Evolutionary conservation across 768 basidiomycete genomes (phyloP).

Genomic region (Naematelia encephala): DNA sequence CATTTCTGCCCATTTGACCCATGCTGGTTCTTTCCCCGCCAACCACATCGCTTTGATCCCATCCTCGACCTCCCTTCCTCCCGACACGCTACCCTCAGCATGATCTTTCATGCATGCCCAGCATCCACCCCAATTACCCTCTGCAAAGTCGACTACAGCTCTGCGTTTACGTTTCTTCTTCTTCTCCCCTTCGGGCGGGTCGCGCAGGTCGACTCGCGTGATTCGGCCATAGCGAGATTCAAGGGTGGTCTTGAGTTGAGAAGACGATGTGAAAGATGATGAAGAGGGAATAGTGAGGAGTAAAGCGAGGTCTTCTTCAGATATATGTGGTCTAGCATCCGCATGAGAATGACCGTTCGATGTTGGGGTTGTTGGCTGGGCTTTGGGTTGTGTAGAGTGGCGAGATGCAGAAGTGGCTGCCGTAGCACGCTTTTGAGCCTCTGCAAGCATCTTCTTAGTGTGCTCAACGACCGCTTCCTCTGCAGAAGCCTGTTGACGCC

Average conservation of each 20-base stretch:
- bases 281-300: constrained; percentile 36
- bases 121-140: constrained; percentile 43
- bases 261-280: constrained; percentile 5
- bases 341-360: constrained; percentile 3
- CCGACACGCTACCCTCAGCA: neutral
- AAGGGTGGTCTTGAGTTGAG: constrained; percentile 16
- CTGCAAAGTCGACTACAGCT: constrained; percentile 42
- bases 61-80: constrained; percentile 4
- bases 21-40: constrained; percentile 27
- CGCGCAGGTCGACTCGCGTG: constrained; percentile 29
- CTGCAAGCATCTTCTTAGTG: constrained; percentile 40
- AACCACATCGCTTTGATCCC: constrained; percentile 44
- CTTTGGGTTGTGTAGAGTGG: neutral
- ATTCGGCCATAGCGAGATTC: constrained; percentile 38
- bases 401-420: constrained; percentile 15
- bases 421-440: constrained; percentile 33
- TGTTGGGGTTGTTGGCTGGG: neutral
- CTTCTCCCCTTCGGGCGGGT: constrained; percentile 24
- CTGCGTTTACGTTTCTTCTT: constrained; percentile 34
- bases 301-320: constrained; percentile 39
- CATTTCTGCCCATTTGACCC: constrained; percentile 40
- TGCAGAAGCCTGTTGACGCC: constrained; percentile 25
- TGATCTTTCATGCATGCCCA: constrained; percentile 49
- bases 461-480: constrained; percentile 46
- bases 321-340: constrained; percentile 14